A percentile compares a stretch with the other conserved stretches of the same genome.
phyloP scores from a whole-genome alignment of 148 eudicot species.

The Spergularia bocconei region DNA sequence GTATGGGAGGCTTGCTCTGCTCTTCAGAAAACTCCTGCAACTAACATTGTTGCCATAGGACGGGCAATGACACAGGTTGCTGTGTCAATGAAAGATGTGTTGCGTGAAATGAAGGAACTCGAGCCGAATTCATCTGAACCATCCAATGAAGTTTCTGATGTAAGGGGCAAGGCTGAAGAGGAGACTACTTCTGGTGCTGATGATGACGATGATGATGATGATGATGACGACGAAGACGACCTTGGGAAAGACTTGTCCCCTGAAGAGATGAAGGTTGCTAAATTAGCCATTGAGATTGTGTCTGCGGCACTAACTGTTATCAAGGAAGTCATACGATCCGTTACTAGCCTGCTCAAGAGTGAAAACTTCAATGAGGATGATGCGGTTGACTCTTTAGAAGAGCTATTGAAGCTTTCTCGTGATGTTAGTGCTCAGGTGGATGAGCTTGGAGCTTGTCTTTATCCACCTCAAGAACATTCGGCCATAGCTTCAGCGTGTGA shows the following conservation, averaged over 20 bases:
- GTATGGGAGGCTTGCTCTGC: conserved; percentile 90
- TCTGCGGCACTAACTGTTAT: conserved; percentile 47
- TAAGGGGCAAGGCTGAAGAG: conserved; percentile 33
- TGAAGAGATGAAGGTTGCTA: conserved; percentile 74
- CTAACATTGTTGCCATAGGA: conserved; percentile 79
- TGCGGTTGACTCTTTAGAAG: conserved; percentile 53
- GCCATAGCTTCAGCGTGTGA: conserved; percentile 47
- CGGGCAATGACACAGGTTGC: conserved; percentile 80
- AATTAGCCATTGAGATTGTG: conserved; percentile 45
- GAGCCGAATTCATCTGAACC: conserved; percentile 49
- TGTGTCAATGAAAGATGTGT: conserved; percentile 81
- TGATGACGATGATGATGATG: conserved; percentile 4
- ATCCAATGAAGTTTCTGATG: conserved; percentile 21
- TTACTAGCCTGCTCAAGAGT: conserved; percentile 55
- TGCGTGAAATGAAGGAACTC: conserved; percentile 87
- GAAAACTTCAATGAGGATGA: conserved; percentile 33
- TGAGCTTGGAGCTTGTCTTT: conserved; percentile 91
- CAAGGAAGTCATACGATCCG: conserved; percentile 73
- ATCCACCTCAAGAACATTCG: conserved; percentile 81
- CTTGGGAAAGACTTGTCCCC: conserved; percentile 71
- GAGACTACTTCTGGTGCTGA: conserved; percentile 9
- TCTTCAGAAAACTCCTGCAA: conserved; percentile 71
- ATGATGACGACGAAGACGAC: conserved; percentile 42
- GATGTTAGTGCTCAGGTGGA: conserved; percentile 62
- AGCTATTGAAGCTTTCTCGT: conserved; percentile 58